Evolutionary conservation across 2,329 filamentous ascomycete species (phyloP).

Genomic region (Curvularia eragrostidis): DNA sequence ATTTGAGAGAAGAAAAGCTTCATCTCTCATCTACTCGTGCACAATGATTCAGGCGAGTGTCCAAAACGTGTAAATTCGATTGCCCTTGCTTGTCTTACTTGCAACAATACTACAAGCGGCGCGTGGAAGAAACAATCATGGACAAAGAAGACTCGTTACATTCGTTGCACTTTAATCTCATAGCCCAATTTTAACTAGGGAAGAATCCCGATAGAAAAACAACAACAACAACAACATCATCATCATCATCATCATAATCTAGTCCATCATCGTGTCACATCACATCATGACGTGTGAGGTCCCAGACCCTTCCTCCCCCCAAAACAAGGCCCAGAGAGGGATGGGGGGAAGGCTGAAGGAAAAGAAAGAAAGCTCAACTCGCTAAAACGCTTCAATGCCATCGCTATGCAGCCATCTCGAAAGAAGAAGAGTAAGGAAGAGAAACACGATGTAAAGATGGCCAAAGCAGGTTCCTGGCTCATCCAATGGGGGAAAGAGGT

Average conservation of each 20-base stretch:
- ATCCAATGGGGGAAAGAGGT: background rate
- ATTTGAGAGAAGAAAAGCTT: no score
- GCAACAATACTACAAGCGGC: background rate
- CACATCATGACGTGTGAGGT: background rate
- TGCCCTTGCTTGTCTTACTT: background rate
- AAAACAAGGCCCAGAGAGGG: constrained; percentile 3
- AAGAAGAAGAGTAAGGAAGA: constrained; percentile 7
- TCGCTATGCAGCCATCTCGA: constrained; percentile 45
- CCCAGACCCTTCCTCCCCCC: constrained; percentile 4
- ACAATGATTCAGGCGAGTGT: no score
- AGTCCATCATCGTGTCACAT: background rate
- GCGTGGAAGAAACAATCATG: background rate
- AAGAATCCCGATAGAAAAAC: background rate
- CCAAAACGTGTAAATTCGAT: no score
- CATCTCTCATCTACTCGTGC: no score
- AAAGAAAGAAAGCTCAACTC: constrained; percentile 22
- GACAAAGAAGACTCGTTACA: background rate
- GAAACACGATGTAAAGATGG: background rate
- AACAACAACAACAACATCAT: no score
- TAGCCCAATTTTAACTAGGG: background rate
- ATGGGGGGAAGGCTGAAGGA: background rate
- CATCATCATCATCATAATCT: no score
- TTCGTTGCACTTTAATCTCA: background rate
- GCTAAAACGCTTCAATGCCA: constrained; percentile 46
- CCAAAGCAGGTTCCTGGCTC: background rate